A percentile compares a stretch with the other conserved stretches of the same genome.
phyloP scores from a whole-genome alignment of 345 rosid species.

The Laguncularia racemosa region DNA sequence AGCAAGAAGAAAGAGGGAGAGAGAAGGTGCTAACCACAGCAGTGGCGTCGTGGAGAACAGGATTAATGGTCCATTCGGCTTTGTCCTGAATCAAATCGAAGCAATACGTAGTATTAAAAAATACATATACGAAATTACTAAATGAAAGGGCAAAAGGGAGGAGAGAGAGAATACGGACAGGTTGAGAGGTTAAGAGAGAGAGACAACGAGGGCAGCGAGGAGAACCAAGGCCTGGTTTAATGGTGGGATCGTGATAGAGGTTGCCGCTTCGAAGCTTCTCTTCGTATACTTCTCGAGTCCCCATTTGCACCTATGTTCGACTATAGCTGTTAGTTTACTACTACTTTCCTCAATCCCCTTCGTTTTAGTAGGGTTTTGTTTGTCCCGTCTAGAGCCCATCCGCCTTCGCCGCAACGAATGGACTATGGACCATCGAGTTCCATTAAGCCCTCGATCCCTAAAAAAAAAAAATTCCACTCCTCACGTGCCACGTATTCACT shows the following conservation, averaged over 20 bases:
- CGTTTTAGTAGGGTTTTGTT: too few relatives aligned
- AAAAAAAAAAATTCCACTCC: too few relatives aligned
- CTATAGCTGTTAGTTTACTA: too few relatives aligned
- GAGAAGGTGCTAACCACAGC: conserved; percentile 56
- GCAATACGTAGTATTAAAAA: neutral
- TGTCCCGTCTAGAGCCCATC: too few relatives aligned
- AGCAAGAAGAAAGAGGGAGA: neutral
- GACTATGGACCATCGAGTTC: too few relatives aligned
- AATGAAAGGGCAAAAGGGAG: neutral
- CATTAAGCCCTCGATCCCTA: too few relatives aligned
- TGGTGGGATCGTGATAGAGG: conserved; percentile 74
- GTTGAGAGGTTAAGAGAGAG: conserved; percentile 59
- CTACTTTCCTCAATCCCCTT: too few relatives aligned
- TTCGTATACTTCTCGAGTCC: conserved; percentile 83
- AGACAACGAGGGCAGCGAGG: conserved; percentile 96
- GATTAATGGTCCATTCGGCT: conserved; percentile 73
- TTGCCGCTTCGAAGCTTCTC: conserved; percentile 70
- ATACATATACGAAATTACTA: neutral
- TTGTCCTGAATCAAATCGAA: conserved; percentile 30
- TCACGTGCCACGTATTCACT: too few relatives aligned
- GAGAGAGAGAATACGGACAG: conserved; percentile 28
- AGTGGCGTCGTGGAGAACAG: conserved; percentile 79
- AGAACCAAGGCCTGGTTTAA: conserved; percentile 81
- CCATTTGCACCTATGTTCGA: conserved; percentile 26
- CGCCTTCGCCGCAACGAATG: too few relatives aligned